phyloP scores from a whole-genome alignment of 805 yeast genomes.

The Sugiyamaella boreocaroliniensis region DNA sequence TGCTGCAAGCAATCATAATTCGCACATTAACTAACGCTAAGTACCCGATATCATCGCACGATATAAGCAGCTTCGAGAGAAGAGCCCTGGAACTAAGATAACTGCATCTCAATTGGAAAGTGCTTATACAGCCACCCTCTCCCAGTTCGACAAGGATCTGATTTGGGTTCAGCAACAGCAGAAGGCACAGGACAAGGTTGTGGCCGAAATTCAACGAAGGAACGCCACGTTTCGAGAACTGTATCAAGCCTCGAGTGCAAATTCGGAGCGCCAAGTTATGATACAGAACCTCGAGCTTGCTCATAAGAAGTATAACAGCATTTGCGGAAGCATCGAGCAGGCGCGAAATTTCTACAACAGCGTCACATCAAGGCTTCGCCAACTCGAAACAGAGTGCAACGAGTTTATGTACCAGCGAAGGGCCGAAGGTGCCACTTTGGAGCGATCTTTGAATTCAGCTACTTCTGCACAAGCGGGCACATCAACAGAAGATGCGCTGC shows the following conservation, averaged over 20 bases:
- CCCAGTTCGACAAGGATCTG: conserved; percentile 45
- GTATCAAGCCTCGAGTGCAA: conserved; percentile 25
- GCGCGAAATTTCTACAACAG: conserved; percentile 68
- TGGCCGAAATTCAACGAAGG: conserved; percentile 32
- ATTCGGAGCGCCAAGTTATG: conserved; percentile 40
- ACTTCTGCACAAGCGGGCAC: conserved; percentile 28
- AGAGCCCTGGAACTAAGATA: conserved; percentile 14
- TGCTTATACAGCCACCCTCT: conserved; percentile 25
- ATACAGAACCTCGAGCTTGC: conserved; percentile 48
- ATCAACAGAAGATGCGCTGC: neutral
- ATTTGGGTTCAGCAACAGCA: conserved; percentile 40
- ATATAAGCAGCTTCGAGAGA: conserved; percentile 11
- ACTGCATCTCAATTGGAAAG: conserved; percentile 22
- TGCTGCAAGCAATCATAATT: neutral
- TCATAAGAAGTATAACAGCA: conserved; percentile 46
- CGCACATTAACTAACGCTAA: neutral
- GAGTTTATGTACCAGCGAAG: conserved; percentile 46
- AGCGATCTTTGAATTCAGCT: conserved; percentile 22
- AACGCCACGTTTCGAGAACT: conserved; percentile 19
- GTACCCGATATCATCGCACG: neutral
- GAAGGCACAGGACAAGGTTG: conserved; percentile 34
- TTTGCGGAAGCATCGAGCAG: conserved; percentile 53
- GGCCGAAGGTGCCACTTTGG: conserved; percentile 47
- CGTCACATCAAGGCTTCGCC: conserved; percentile 42
- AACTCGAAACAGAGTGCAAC: conserved; percentile 44